Evolutionary conservation across 441 rosid genomes (phyloP).

Genomic region (Brassica balearica): DNA sequence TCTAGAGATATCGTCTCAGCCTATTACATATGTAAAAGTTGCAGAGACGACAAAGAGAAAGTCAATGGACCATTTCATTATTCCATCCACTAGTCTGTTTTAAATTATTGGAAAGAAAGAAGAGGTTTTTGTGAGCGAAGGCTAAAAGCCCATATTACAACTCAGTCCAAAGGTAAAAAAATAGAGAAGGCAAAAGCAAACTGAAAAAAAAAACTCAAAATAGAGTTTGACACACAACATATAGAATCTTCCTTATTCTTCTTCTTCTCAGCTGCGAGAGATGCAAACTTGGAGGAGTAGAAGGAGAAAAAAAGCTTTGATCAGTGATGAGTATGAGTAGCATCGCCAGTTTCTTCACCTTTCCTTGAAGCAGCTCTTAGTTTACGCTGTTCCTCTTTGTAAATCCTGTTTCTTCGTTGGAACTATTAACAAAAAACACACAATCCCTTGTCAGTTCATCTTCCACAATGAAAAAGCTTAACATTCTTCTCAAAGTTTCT

Average conservation of each 20-base stretch:
- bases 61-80: slow-evolving; percentile 25
- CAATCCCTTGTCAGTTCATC: slow-evolving; percentile 5
- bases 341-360: slow-evolving; percentile 55
- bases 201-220: slow-evolving; percentile 23
- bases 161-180: slow-evolving; percentile 10
- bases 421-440: slow-evolving; percentile 55
- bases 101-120: slow-evolving; percentile 25
- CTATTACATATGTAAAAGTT: too few relatives aligned
- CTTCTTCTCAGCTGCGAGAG: slow-evolving; percentile 40
- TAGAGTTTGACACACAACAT: slow-evolving; percentile 36
- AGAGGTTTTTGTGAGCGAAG: slow-evolving; percentile 18
- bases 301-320: neutral
- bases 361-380: slow-evolving; percentile 80
- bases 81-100: slow-evolving; percentile 19
- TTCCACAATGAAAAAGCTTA: neutral
- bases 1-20: too few relatives aligned
- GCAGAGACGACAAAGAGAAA: slow-evolving; percentile 27
- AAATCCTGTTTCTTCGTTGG: slow-evolving; percentile 88
- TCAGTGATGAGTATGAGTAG: slow-evolving; percentile 54
- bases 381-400: slow-evolving; percentile 97
- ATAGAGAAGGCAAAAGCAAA: slow-evolving; percentile 28
- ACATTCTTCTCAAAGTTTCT: neutral
- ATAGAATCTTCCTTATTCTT: slow-evolving; percentile 46
- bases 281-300: slow-evolving; percentile 24
- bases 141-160: slow-evolving; percentile 23